A percentile compares a stretch with the other conserved stretches of the same genome.
Evolutionary conservation across 139 green algal genomes (phyloP).

Genomic region (Limnomonas spitsbergensis): DNA sequence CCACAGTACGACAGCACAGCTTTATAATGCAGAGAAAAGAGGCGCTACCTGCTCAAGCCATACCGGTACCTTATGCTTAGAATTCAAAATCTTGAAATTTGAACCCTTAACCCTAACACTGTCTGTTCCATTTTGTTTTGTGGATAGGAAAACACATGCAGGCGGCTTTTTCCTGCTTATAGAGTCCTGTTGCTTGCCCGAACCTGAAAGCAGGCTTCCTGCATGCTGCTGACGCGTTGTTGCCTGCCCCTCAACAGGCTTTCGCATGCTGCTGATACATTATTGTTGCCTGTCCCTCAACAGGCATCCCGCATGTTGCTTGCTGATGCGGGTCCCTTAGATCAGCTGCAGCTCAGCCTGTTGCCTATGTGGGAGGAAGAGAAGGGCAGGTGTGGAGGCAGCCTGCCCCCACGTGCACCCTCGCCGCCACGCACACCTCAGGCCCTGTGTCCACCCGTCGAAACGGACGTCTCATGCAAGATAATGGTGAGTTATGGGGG

Average conservation of each 20-base stretch:
- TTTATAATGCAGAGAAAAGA: no score
- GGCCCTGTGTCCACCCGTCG: slow-evolving; percentile 55
- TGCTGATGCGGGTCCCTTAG: slow-evolving; percentile 45
- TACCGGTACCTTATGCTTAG: no score
- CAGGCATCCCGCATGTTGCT: slow-evolving; percentile 61
- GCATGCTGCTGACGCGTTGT: background rate
- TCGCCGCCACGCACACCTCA: slow-evolving; percentile 50
- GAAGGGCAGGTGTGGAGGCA: slow-evolving; percentile 43
- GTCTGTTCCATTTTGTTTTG: no score
- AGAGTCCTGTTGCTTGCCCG: no score
- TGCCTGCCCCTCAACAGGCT: no score
- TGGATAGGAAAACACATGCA: no score
- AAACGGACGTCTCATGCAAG: slow-evolving; percentile 25
- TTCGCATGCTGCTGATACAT: background rate
- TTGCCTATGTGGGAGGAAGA: slow-evolving; percentile 89
- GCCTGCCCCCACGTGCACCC: slow-evolving; percentile 45
- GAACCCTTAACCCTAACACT: no score
- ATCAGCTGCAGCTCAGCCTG: slow-evolving; percentile 77
- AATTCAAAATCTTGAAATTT: no score
- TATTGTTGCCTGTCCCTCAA: background rate
- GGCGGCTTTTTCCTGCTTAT: no score
- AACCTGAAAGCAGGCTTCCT: no score
- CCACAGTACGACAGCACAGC: no score
- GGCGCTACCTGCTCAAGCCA: no score
- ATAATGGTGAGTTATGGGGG: background rate